Evolutionary conservation across 23 red algal genomes (phyloP), one percentile per base, ranked within the genome.

Genomic region (Gracilaria domingensis): DNA sequence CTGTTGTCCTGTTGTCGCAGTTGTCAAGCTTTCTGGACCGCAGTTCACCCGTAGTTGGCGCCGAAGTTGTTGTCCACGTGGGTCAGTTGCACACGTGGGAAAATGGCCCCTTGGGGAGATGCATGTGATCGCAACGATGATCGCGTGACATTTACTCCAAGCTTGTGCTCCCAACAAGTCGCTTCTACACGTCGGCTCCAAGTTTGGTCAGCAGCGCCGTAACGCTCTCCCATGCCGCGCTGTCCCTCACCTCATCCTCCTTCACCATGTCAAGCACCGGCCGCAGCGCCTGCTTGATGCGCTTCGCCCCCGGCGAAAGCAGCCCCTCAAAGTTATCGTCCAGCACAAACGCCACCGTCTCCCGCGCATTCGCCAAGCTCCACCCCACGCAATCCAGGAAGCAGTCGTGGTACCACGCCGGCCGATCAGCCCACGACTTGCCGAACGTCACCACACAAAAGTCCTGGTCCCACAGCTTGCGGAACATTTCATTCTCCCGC

Each of bases 391-490:
- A 38, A 20, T 72, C 66, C 34, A 72, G 18, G 18, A 72, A 72
- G 38, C 66, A 72, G 38, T 72, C 66, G 66, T 72, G 66, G 14
- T 38, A 38, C 66, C 66, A 72, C 16, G 66, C 66, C 7, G 66
- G 66, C 26, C 16, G 33, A 12, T 72, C 66, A 25, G 34, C 38
- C 66, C 66, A 72, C 14, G 34, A 38, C 33, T 36, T 42, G 33
- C 66, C 66, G 38, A 72, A 72, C 34, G 66, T 38, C 8, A 23
- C 20, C 34, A 72, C 38, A 25, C 18, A 12, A 17, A 72, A 72
- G 20, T 72, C 66, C 66, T 72, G 66, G 66, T 72, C 66, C 66
- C 66, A 72, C 14, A 72, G 66, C 26, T 72, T 42, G 18, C 66
- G 66, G 38, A 72, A 72, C 66, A 72, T 72, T 25, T 36, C 33